These are phyloP conservation scores for Chionographis japonica DNA, from an alignment of 106 monocot genomes.

Conservation along the genomic window DNA sequence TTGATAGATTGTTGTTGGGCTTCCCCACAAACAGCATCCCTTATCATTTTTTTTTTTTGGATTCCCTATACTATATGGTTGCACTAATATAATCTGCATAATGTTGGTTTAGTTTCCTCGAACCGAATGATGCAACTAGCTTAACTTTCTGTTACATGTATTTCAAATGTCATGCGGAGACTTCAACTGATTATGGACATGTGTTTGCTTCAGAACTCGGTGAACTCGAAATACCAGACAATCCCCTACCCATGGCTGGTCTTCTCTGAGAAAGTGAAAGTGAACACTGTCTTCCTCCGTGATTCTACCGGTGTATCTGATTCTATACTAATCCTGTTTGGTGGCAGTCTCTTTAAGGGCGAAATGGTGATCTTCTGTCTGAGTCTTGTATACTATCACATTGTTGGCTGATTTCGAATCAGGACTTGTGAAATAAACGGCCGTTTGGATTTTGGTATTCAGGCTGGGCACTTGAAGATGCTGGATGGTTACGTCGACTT, in stretches of 20 bases:
- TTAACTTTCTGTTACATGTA: no score
- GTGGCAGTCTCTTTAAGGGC: slow-evolving; percentile 69
- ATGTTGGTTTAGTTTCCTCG: no score
- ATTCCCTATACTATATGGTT: no score
- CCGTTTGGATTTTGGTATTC: slow-evolving; percentile 3
- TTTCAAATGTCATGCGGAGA: no score
- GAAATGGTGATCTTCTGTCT: slow-evolving; percentile 45
- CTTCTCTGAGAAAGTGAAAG: slow-evolving; percentile 98
- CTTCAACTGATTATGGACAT: no score
- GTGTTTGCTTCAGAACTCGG: slow-evolving; percentile 76
- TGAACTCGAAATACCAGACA: slow-evolving; percentile 95
- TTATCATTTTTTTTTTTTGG: no score
- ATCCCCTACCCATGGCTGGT: slow-evolving; percentile 96
- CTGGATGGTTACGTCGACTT: slow-evolving; percentile 96
- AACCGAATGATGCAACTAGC: no score
- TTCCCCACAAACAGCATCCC: no score
- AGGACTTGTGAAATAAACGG: not conserved
- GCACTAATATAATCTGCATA: no score
- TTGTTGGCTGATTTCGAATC: slow-evolving; percentile 5
- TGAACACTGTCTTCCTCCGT: slow-evolving; percentile 89
- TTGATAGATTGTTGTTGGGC: no score
- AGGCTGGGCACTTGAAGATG: slow-evolving; percentile 98
- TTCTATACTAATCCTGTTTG: slow-evolving; percentile 91
- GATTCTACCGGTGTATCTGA: slow-evolving; percentile 99
- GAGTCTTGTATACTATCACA: not conserved